Conservation (phyloP, 768 basidiomycete genomes). For the Zangia roseola region DNA sequence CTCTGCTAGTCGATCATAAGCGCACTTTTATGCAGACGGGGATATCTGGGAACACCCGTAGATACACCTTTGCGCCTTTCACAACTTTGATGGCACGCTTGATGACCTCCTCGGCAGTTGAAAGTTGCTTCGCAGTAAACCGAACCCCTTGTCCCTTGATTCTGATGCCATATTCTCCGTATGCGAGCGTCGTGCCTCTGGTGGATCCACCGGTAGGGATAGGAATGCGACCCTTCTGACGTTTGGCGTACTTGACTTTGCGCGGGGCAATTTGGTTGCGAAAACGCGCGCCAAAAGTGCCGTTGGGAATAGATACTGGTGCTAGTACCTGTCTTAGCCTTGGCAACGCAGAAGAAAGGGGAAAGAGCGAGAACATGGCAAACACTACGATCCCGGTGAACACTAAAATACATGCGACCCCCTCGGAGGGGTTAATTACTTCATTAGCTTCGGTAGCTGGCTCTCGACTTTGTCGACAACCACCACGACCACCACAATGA, state of each 20-base stretch:
- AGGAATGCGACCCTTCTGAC: constrained; percentile 87
- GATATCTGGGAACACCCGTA: constrained; percentile 94
- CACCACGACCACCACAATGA: constrained; percentile 43
- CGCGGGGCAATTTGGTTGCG: constrained; percentile 77
- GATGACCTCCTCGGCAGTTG: constrained; percentile 82
- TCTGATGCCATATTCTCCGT: constrained; percentile 89
- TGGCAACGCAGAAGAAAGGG: constrained; percentile 14
- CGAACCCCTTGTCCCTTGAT: constrained; percentile 81
- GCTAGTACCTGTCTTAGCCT: constrained; percentile 9
- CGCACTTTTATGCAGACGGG: constrained; percentile 94
- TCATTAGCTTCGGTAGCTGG: not conserved
- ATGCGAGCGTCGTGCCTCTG: constrained; percentile 89
- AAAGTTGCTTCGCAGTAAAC: constrained; percentile 86
- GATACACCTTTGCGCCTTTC: constrained; percentile 83
- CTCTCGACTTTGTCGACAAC: constrained; percentile 1
- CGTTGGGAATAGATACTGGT: constrained; percentile 11
- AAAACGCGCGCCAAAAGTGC: constrained; percentile 28
- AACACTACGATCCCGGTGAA: not conserved
- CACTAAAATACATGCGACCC: constrained; percentile 15
- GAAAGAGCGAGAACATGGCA: constrained; percentile 23
- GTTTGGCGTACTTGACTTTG: constrained; percentile 78
- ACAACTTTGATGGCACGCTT: constrained; percentile 86
- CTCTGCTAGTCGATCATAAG: not conserved
- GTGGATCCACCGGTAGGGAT: constrained; percentile 88
- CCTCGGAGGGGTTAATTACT: constrained; percentile 10